These are phyloP conservation scores for Moricandia moricandioides DNA, from an alignment of 345 rosid species.

Conservation along the genomic window DNA sequence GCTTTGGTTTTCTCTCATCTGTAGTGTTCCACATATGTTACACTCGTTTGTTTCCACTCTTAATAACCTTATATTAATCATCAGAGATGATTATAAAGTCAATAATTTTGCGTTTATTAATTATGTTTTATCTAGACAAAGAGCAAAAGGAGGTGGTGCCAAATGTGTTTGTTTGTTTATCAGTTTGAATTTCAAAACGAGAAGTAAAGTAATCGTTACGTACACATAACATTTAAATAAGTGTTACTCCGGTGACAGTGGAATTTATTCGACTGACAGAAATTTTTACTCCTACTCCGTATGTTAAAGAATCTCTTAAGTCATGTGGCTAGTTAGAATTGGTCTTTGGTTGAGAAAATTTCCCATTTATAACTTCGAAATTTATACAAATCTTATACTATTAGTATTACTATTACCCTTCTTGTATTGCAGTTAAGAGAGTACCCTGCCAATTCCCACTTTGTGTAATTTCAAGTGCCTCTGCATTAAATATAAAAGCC, in stretches of 20 bases:
- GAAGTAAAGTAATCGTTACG: conserved; percentile 17
- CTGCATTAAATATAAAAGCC: conserved; percentile 31
- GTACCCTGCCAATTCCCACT: conserved; percentile 32
- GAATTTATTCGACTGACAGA: conserved; percentile 42
- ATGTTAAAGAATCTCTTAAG: conserved; percentile 6
- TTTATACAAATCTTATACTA: background rate
- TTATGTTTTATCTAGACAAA: background rate
- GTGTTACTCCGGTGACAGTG: conserved; percentile 29
- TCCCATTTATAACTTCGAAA: conserved; percentile 19
- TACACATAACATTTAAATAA: conserved; percentile 16
- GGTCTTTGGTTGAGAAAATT: background rate
- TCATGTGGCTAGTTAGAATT: conserved; percentile 21
- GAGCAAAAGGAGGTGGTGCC: conserved; percentile 13
- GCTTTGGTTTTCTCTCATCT: conserved; percentile 20
- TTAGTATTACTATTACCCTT: conserved; percentile 22
- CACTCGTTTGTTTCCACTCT: conserved; percentile 16
- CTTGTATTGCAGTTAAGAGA: conserved; percentile 34
- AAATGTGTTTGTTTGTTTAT: conserved; percentile 15
- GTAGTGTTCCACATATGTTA: conserved; percentile 31
- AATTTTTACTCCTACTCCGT: conserved; percentile 20
- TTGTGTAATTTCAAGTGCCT: conserved; percentile 35
- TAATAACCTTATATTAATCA: conserved; percentile 7
- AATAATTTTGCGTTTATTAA: background rate
- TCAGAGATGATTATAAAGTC: background rate
- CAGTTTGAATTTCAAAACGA: conserved; percentile 32